Conservation (phyloP, 2,329 filamentous ascomycete species). For the Aspergillus cejpii region DNA sequence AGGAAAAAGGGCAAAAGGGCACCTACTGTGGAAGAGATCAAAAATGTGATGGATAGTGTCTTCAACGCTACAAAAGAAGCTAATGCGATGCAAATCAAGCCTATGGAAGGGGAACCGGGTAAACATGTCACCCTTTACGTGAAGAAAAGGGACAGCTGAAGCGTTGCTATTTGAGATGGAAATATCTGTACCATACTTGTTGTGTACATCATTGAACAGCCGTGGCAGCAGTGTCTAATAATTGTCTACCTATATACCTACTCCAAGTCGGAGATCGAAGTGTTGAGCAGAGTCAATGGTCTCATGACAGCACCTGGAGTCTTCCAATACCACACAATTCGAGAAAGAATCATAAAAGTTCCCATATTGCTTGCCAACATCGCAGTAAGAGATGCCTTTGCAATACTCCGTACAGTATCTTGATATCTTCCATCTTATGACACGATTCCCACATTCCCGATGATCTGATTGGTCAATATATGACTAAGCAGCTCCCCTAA, state of each 20-base stretch:
- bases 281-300: too few species aligned
- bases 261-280: too few species aligned
- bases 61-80: conserved; percentile 41
- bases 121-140: conserved; percentile 34
- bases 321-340: too few species aligned
- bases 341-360: too few species aligned
- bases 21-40: conserved; percentile 56
- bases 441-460: conserved; percentile 25
- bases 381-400: too few species aligned
- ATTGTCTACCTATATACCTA: too few species aligned
- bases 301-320: too few species aligned
- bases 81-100: conserved; percentile 36
- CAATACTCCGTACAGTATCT: too few species aligned
- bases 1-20: conserved; percentile 58
- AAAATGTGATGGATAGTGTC: conserved; percentile 51
- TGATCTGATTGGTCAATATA: conserved; percentile 27
- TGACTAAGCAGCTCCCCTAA: conserved; percentile 37
- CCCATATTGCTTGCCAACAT: too few species aligned
- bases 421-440: neutral
- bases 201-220: conserved; percentile 12
- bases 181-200: neutral
- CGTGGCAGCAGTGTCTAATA: neutral
- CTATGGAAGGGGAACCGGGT: conserved; percentile 39
- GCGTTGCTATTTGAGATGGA: neutral
- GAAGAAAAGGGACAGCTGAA: conserved; percentile 25